Percentiles rank a stretch among this genome's conserved stretches.
Conservation (phyloP, 805 yeast species). For the Wickerhamiella kurtzmanii region DNA sequence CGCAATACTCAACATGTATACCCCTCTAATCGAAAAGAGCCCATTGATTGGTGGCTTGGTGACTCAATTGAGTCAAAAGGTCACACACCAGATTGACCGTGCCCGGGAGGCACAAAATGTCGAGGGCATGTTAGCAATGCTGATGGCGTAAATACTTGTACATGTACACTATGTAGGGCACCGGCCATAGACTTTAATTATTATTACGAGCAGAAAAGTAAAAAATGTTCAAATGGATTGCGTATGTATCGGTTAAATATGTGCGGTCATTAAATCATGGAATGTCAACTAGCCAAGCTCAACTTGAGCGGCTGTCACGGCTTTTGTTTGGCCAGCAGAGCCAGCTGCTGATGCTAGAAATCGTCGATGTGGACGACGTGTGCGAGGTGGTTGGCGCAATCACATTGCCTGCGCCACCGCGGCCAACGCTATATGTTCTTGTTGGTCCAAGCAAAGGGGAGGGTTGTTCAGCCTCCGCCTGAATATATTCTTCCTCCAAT, state of each 20-base stretch:
- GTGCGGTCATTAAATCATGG: not conserved
- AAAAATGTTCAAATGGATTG: not conserved
- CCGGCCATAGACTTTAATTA: too few species aligned
- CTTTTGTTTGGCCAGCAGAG: not conserved
- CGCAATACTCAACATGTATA: conserved; percentile 61
- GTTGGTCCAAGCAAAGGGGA: not conserved
- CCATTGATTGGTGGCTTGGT: conserved; percentile 67
- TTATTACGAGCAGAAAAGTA: too few species aligned
- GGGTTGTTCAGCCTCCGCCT: not conserved
- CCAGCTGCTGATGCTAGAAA: not conserved
- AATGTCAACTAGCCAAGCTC: not conserved
- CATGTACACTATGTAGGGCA: too few species aligned
- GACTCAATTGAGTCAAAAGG: conserved; percentile 38
- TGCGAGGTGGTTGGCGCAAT: not conserved
- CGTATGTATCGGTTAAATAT: conserved; percentile 16
- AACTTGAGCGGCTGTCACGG: not conserved
- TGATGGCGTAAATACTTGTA: conserved; percentile 36
- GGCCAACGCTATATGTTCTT: not conserved
- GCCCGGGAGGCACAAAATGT: conserved; percentile 80
- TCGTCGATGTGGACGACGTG: not conserved
- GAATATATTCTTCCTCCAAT: not conserved
- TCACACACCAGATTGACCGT: conserved; percentile 56
- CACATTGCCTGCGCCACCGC: conserved; percentile 1
- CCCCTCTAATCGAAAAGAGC: conserved; percentile 55
- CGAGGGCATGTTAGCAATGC: conserved; percentile 84